Base-by-base conservation (phyloP, 2,329 filamentous ascomycete species). In the Penicillium frequentans region DNA sequence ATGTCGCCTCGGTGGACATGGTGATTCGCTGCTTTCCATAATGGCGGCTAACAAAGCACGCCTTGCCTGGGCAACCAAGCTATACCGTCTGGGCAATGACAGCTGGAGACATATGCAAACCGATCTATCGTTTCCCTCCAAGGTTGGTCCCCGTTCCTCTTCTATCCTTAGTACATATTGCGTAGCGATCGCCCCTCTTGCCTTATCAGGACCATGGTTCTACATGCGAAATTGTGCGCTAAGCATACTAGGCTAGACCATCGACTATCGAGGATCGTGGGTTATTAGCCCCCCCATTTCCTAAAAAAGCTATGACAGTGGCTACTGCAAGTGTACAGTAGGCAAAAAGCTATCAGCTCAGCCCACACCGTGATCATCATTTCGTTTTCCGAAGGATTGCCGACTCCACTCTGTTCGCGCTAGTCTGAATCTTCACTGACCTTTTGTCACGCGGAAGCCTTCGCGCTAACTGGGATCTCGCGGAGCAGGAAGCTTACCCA, bases 11-110 rank as follows among this genome's bases (percentile, higher is more conserved):
- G 7, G 10, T 6, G 1, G 35, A 49, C 10, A 5, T 44, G 23
- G 26, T 63, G 58, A 66, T 64, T 65, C 59, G 64, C 42, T 37
- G 14, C 11, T 26, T 35, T 33, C 23, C 33, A 49, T 43, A 51
- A 48, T 39, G 55, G 58, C 55, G 58, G 58, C 55, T 53, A 57
- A 42, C n/a, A 29, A 29, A 58, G 42, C 51, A 50, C 21, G 42
- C 39, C 39, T 49, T 50, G 45, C 46, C 33, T 37, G 26, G 44
- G 37, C 47, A 52, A 49, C 46, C 29, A 39, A 43, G 33, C 39
- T 45, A 37, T 51, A 23, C 21, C 24, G 43, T 39, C 16, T 19
- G n/a, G 19, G 19, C 35, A 33, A 5, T 31, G 43, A 56, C 42
- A 50, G 48, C 48, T 50, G 23, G 35, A 42, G 31, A 27, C n/a